phyloP scores from a whole-genome alignment of 2,329 filamentous ascomycete genomes.

The Bimuria novae-zelandiae region DNA sequence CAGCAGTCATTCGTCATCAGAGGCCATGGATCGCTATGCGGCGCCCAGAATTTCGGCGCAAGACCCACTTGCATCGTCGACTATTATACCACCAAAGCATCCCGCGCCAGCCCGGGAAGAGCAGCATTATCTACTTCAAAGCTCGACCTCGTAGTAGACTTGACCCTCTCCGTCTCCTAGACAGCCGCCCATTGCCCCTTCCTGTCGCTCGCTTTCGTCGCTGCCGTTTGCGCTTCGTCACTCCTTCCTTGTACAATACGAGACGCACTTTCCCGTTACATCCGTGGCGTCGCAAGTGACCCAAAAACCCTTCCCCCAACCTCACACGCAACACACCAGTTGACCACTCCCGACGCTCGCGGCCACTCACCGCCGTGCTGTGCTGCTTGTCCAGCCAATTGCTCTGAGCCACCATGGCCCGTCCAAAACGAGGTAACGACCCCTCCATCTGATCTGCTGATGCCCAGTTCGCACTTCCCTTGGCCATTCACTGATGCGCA shows the following conservation, averaged over 20 bases:
- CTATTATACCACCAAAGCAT: background rate
- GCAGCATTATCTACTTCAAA: background rate
- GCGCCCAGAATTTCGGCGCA: constrained; percentile 16
- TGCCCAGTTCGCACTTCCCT: constrained; percentile 13
- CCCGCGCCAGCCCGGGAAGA: background rate
- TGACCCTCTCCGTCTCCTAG: background rate
- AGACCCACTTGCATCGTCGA: background rate
- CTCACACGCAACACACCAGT: constrained; percentile 18
- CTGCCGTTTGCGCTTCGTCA: background rate
- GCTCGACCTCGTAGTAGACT: background rate
- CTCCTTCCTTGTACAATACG: constrained; percentile 6
- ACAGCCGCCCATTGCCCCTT: constrained; percentile 14
- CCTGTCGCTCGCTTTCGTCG: constrained; percentile 29
- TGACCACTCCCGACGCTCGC: constrained; percentile 13
- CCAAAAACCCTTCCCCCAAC: constrained; percentile 13
- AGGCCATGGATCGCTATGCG: background rate
- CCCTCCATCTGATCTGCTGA: constrained; percentile 9
- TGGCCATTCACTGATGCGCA: background rate
- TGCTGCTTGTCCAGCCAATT: constrained; percentile 12
- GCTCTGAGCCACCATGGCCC: constrained; percentile 36
- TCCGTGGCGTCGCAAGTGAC: constrained; percentile 40
- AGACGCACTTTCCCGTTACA: constrained; percentile 28
- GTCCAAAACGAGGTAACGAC: constrained; percentile 43
- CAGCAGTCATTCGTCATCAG: constrained; percentile 3
- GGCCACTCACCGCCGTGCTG: background rate